These are phyloP conservation scores for Aspergillus baeticus DNA, from an alignment of 495 filamentous ascomycete genomes.

Conservation along the genomic window DNA sequence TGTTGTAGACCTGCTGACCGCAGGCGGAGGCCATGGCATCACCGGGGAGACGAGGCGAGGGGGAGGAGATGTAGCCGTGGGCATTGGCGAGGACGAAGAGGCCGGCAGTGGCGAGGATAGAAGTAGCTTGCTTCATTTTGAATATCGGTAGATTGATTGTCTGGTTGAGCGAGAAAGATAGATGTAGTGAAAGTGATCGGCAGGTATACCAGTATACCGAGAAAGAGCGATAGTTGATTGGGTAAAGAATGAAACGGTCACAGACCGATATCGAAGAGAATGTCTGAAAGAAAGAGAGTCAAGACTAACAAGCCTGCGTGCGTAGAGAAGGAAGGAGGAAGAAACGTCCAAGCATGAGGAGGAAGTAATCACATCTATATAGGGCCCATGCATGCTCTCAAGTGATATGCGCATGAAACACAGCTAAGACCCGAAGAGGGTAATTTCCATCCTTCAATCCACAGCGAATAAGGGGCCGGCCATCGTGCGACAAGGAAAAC, in stretches of 20 bases:
- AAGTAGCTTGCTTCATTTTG: slow-evolving; percentile 38
- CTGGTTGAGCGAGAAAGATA: slow-evolving; percentile 8
- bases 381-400: background rate
- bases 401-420: slow-evolving; percentile 4
- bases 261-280: slow-evolving; percentile 34
- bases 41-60: slow-evolving; percentile 59
- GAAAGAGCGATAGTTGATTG: slow-evolving; percentile 26
- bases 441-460: slow-evolving; percentile 8
- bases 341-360: slow-evolving; percentile 12
- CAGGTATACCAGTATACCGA: slow-evolving; percentile 37
- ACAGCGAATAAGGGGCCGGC: slow-evolving; percentile 9
- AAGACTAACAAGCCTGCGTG: slow-evolving; percentile 25
- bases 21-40: slow-evolving; percentile 58
- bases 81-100: slow-evolving; percentile 52
- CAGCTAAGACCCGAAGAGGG: background rate
- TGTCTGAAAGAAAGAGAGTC: slow-evolving; percentile 20
- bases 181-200: slow-evolving; percentile 22
- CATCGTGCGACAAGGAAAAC: slow-evolving; percentile 15
- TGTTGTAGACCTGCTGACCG: slow-evolving; percentile 58
- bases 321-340: slow-evolving; percentile 16
- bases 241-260: slow-evolving; percentile 32
- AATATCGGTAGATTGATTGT: background rate
- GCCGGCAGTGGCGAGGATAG: slow-evolving; percentile 40
- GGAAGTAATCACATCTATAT: slow-evolving; percentile 11
- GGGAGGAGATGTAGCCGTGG: slow-evolving; percentile 63